Evolutionary conservation across 75 land plant species (phyloP), one percentile per base, ranked within the genome.

Genomic region (Sequoia sempervirens): DNA sequence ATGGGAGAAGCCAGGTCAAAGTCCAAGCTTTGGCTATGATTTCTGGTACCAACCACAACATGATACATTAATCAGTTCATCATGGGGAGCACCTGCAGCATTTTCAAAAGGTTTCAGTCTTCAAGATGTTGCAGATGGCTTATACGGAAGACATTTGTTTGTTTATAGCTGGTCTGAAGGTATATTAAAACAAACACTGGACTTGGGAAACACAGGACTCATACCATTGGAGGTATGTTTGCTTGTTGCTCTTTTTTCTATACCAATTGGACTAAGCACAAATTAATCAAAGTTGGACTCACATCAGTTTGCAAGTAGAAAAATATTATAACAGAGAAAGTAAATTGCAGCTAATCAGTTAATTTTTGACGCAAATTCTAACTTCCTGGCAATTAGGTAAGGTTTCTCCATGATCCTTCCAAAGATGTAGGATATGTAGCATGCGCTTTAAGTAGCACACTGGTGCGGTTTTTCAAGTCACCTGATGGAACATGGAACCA

Each of bases 41-140:
- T 88, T 86, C 83, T 84, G 85, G 90, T 88, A 88, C 50, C 90
- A 88, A 69, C 88, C 85, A 20, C 66, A 88, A 15, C 86, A 86
- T 53, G 84, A 81, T 61, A 87, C 85, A 26, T 87, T 88, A 89
- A 88, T 88, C 37, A 88, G 88, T 74, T 83, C 88, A 13, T 88
- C 88, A 2, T 88, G 90, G 90, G 88, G 88, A 30, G 88, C 86
- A 68, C 90, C 85, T 20, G 15, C 18, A 68, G 83, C 83, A 26
- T 88, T 88, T 82, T 87, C 85, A 12, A 88, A 88, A 73, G 85
- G 88, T 38, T 88, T 88, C 61, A 83, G 81, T 81, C 89, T 81
- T 20, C 20, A 32, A 47, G 75, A 88, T 84, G 81, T 88, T 46
- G 85, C 83, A 30, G 36, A 34, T 34, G 36, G 36, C 0, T 34